Percentiles rank a stretch among this genome's conserved stretches.
These are phyloP conservation scores for Kuraishia hungarica DNA, from an alignment of 805 yeast genomes.

Conservation along the genomic window DNA sequence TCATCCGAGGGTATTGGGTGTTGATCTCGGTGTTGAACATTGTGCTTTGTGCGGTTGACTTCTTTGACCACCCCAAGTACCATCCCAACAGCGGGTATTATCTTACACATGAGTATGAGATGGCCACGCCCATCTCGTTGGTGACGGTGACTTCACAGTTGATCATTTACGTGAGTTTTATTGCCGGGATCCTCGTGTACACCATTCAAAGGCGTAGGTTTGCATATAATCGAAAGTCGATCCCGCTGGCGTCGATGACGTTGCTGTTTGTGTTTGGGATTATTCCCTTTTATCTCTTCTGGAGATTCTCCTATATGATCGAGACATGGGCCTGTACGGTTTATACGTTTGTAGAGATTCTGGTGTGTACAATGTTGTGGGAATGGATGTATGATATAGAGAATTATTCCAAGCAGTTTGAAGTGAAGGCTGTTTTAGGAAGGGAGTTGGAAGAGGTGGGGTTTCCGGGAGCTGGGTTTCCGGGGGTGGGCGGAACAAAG, in stretches of 20 bases:
- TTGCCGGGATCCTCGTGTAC: neutral
- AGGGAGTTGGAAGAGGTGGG: slow-evolving; percentile 44
- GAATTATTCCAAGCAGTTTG: slow-evolving; percentile 37
- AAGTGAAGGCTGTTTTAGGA: slow-evolving; percentile 53
- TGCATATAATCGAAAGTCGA: slow-evolving; percentile 34
- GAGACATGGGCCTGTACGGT: slow-evolving; percentile 42
- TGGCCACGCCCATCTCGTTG: neutral
- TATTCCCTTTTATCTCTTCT: slow-evolving; percentile 20
- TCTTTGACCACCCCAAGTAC: neutral
- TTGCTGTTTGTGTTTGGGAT: slow-evolving; percentile 28
- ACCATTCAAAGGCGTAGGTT: slow-evolving; percentile 9
- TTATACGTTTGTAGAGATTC: slow-evolving; percentile 36
- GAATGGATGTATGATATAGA: slow-evolving; percentile 58
- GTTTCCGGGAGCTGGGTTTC: slow-evolving; percentile 7
- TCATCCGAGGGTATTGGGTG: neutral
- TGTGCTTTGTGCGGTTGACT: neutral
- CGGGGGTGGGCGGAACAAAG: neutral
- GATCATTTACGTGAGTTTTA: slow-evolving; percentile 3
- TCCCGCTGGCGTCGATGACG: slow-evolving; percentile 40
- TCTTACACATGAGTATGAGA: neutral
- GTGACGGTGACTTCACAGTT: slow-evolving; percentile 1
- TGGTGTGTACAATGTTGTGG: slow-evolving; percentile 49
- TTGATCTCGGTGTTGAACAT: neutral
- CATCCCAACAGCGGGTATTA: neutral
- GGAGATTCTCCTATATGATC: slow-evolving; percentile 25